Base-by-base conservation (phyloP, 257 asterid genomes). In the Capsicum baccatum region DNA sequence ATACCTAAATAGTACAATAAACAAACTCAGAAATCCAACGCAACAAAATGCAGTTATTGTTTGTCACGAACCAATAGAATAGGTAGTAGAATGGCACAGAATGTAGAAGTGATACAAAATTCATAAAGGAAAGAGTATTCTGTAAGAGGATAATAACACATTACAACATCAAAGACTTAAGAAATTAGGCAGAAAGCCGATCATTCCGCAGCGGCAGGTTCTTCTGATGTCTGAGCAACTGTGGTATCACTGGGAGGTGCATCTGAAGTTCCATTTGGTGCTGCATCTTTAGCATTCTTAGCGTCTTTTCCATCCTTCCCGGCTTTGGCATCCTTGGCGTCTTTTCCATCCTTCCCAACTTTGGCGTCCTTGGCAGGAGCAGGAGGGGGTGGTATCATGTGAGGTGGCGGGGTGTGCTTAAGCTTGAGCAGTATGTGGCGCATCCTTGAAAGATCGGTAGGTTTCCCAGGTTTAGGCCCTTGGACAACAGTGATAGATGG, bases 381-480 rank as follows among this genome's bases (percentile, higher is more conserved):
- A 19, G 98, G 95, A 48, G 97, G 94, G 79, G 98, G 98, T n/a
- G 99, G 97, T 33, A 96, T 13, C 99, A 96, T 96, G 91, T 94
- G 97, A 52, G 97, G 86, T 21, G 99, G 99, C 82, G 98, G 97
- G 14, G 89, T 94, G 92, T 93, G 99, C 92, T 96, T 96, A 86
- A 96, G 97, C 92, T 92, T 96, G 92, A 94, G 91, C 83, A 96
- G 85, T 79, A 96, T 88, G 58, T 96, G 97, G 15, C 99, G 98
- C 98, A 96, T 90, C 93, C 98, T 92, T 11, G 98, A 92, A 85
- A 96, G 94, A 47, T 96, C 99, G n/a, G 99, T 96, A 19, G 98
- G 99, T 88, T 96, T 96, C 47, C 99, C 99, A 5, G 98, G 99
- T 84, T 96, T 96, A 62, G 99, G 99, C 17, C 98, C 99, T 88